These are phyloP conservation scores for Cyberlindnera americana DNA, from an alignment of 805 yeast genomes.

Conservation along the genomic window DNA sequence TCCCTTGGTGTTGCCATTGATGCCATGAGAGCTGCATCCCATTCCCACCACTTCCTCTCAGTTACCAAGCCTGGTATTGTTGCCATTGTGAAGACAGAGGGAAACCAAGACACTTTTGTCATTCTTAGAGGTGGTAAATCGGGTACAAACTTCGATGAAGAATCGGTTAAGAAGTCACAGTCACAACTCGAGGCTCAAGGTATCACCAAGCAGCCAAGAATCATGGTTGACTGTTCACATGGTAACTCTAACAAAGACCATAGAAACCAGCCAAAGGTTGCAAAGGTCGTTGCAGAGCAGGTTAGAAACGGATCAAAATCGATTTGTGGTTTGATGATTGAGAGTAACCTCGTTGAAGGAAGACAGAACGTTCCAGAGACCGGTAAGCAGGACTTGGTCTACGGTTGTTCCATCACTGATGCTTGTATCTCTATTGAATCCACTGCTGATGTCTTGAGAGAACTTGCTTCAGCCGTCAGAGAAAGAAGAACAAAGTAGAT, in stretches of 20 bases:
- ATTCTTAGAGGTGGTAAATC: conserved; percentile 94
- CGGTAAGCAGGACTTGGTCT: conserved; percentile 72
- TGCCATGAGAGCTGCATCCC: conserved; percentile 88
- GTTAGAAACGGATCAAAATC: conserved; percentile 65
- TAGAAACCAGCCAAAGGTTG: conserved; percentile 90
- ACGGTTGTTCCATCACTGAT: conserved; percentile 96
- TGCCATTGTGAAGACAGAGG: conserved; percentile 94
- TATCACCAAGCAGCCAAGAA: conserved; percentile 45
- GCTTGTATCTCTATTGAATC: conserved; percentile 92
- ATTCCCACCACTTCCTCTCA: conserved; percentile 90
- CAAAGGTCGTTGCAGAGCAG: conserved; percentile 74
- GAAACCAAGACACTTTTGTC: conserved; percentile 85
- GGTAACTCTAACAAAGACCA: conserved; percentile 92
- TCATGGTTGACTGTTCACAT: conserved; percentile 97
- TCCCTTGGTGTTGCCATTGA: conserved; percentile 91
- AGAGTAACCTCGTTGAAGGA: conserved; percentile 87
- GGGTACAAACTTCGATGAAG: conserved; percentile 86
- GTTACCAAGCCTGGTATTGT: conserved; percentile 96
- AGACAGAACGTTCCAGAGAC: conserved; percentile 82
- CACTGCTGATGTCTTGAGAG: conserved; percentile 68
- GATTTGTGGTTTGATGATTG: conserved; percentile 96
- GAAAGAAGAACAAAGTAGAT: conserved; percentile 51
- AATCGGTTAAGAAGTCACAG: conserved; percentile 64
- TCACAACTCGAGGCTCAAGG: conserved; percentile 48
- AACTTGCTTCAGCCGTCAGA: conserved; percentile 76